Percentiles rank a stretch among this genome's conserved stretches.
Conservation (phyloP, 1,139 yeast species). For the Blastobotrys aristatus region DNA sequence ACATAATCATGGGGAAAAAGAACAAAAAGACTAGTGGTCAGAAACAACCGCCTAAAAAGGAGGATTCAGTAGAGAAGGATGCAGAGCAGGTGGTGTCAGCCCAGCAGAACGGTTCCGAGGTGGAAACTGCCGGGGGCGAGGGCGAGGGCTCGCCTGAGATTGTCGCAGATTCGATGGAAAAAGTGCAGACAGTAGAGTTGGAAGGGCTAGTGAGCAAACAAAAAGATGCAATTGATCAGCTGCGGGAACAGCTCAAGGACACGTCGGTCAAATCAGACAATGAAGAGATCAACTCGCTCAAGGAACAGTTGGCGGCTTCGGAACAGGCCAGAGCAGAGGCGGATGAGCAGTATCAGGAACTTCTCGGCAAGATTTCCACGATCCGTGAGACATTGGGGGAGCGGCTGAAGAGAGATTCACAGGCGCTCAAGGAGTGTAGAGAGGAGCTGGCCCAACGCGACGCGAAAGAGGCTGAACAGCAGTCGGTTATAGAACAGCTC, state of each 20-base stretch:
- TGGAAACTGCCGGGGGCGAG: background rate
- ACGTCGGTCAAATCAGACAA: conserved; percentile 2
- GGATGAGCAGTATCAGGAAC: conserved; percentile 67
- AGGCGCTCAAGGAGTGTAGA: conserved; percentile 34
- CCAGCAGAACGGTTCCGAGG: background rate
- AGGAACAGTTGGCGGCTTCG: conserved; percentile 38
- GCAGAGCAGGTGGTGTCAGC: background rate
- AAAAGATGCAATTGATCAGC: conserved; percentile 12
- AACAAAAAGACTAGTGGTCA: background rate
- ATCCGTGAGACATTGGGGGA: conserved; percentile 78
- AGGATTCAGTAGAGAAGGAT: background rate
- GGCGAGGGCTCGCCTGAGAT: background rate
- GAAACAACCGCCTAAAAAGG: background rate
- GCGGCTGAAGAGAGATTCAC: conserved; percentile 50
- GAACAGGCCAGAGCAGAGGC: conserved; percentile 60
- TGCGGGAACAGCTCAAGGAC: conserved; percentile 11
- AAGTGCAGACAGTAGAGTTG: conserved; percentile 6
- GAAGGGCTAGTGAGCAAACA: conserved; percentile 14
- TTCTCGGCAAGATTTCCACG: conserved; percentile 67
- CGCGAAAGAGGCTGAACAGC: conserved; percentile 22
- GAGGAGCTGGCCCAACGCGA: conserved; percentile 18
- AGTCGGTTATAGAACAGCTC: conserved; percentile 37
- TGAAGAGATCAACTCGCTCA: conserved; percentile 23
- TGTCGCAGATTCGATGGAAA: background rate
- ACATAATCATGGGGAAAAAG: conserved; percentile 2